Evolutionary conservation across 441 rosid species (phyloP).

Genomic region (Erysimum cheiri): DNA sequence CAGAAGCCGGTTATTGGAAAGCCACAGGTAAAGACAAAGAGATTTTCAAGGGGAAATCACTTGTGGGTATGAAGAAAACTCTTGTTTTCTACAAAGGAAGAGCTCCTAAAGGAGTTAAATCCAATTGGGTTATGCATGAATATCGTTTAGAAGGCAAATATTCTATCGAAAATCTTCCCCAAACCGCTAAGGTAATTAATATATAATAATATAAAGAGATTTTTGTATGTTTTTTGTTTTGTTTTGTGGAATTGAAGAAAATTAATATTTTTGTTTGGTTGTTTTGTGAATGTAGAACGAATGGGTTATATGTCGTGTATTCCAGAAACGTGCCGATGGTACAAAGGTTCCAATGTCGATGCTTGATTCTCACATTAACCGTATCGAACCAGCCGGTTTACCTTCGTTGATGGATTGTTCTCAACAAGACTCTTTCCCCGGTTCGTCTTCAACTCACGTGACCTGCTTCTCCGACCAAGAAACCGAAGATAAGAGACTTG

Average conservation of each 20-base stretch:
- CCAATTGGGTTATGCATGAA: slow-evolving; percentile 95
- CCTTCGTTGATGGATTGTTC: slow-evolving; percentile 74
- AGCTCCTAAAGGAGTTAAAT: slow-evolving; percentile 74
- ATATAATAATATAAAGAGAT: background rate
- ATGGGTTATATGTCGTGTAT: slow-evolving; percentile 91
- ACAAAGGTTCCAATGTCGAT: slow-evolving; percentile 59
- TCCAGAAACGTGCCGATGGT: slow-evolving; percentile 74
- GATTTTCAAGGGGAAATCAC: slow-evolving; percentile 65
- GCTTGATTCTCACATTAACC: slow-evolving; percentile 53
- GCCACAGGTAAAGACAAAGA: slow-evolving; percentile 96
- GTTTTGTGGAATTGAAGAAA: background rate
- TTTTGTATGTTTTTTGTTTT: background rate
- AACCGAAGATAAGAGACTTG: slow-evolving; percentile 47
- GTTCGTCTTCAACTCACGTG: slow-evolving; percentile 64
- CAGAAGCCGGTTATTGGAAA: slow-evolving; percentile 93
- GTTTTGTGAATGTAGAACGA: slow-evolving; percentile 66
- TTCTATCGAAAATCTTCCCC: slow-evolving; percentile 70
- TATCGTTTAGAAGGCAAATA: slow-evolving; percentile 79
- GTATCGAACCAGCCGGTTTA: slow-evolving; percentile 51
- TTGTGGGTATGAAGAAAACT: slow-evolving; percentile 95
- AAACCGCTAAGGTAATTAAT: slow-evolving; percentile 79
- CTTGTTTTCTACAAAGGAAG: slow-evolving; percentile 85
- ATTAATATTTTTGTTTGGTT: slow-evolving; percentile 2
- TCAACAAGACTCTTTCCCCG: slow-evolving; percentile 46
- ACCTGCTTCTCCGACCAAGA: slow-evolving; percentile 98